Evolutionary conservation across 305 asterid species (phyloP), one percentile per base, ranked within the genome.

Genomic region (Fraxinus paxiana): DNA sequence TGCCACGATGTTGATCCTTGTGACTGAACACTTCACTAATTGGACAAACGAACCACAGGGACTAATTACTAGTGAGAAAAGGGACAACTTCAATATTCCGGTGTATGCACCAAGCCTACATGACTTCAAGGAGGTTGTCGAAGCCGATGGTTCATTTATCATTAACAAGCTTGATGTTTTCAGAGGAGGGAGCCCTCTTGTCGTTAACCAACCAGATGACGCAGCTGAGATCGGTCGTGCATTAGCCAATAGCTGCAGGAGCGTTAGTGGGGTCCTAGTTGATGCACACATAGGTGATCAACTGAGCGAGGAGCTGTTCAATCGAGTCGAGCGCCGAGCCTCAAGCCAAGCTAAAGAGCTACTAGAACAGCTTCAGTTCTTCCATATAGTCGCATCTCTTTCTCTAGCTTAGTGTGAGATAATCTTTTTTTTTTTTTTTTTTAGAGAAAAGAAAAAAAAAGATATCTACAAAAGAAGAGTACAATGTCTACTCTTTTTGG

Each of bases 101-200:
- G 92, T 96, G 2, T 96, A 92, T 79, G 99, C 97, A 20, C 92
- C 99, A 0, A 96, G 97, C 89, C 82, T 90, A 6, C 92, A 96
- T 65, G 98, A 96, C 41, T 96, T 96, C 92, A 91, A 86, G 89
- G 97, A 96, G 86, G 97, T 96, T 75, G 97, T 96, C 12, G 98
- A 88, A 73, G 92, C 89, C 70, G 86, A 92, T 30, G 96, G 95
- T 18, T 91, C 97, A 2, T 92, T 96, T 85, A 15, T 72, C 43
- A 83, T 92, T 1, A 96, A 94, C 86, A 89, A 87, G 87, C 95
- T 96, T 0, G 92, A 94, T n/a, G 92, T 94, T 2, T 89, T 92
- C 85, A 78, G 90, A 26, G 98, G 97, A 5, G 99, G 99, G 2
- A 95, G 98, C 82, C 99, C 99, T 4, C 89, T 94, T 59, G 98